Base-by-base conservation (phyloP, 768 basidiomycete genomes). In the Lactarius hengduanensis region DNA sequence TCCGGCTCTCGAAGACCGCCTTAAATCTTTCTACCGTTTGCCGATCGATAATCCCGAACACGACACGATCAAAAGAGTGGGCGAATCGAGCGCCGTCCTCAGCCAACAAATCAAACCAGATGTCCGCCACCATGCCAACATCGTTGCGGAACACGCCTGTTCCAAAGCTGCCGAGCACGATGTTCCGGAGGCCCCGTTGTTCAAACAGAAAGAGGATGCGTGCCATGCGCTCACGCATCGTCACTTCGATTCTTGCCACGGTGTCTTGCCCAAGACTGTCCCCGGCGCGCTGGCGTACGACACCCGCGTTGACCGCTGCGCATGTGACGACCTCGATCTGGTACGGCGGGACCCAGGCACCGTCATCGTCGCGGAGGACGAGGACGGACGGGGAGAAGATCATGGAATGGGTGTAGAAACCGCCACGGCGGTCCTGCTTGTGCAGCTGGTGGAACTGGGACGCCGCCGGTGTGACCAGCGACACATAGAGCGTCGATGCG, bases 331-430 rank as follows among this genome's bases (percentile, higher is more conserved):
- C 80, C 68, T 91, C 87, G 22, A 86, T 80, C 56, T 82, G 77
- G 65, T 86, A 77, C 6, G 90, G 90, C 47, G 80, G 76, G 11
- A 80, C 72, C 82, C 81, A 85, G 15, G 75, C 76, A 45, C 88
- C 89, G 16, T 76, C 73, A 71, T 93, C 89, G 68, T 86, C 81
- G 16, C 89, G 84, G 68, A 92, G 83, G 38, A 90, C 74, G 20
- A 80, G 75, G 60, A 92, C 81, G 38, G 78, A 76, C 1, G 90
- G 89, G 15, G 89, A 88, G 71, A 86, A 90, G 30, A 92, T 79
- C 84, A 92, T 91, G 26, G 89, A 84, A 74, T 92, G 87, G n/a
- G 89, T 81, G 74, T 91, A 91, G 74, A 83, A 89, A 0, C 87
- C 86, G 8, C 78, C 80, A 57, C 79, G 79, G 11, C 73, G 72